Evolutionary conservation across 345 rosid genomes (phyloP).

Genomic region (Bruguiera sexangula): DNA sequence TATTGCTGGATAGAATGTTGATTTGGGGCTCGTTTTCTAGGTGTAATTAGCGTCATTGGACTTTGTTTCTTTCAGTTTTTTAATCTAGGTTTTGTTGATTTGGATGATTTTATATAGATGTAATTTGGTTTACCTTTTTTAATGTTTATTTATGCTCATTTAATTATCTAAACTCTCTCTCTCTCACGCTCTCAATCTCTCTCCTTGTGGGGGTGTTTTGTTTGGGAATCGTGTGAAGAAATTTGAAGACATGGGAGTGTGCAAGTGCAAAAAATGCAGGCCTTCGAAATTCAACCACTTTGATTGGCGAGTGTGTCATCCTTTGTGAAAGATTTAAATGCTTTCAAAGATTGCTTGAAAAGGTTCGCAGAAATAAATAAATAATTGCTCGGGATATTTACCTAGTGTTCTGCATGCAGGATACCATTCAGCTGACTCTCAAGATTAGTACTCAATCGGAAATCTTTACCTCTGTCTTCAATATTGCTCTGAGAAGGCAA

Average conservation of each 20-base stretch:
- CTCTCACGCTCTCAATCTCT: not conserved
- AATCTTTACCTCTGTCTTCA: conserved; percentile 60
- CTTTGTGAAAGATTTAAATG: not conserved
- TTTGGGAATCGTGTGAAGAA: too few species aligned
- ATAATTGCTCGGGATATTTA: too few species aligned
- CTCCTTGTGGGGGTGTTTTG: too few species aligned
- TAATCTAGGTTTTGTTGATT: conserved; percentile 5
- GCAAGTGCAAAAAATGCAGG: too few species aligned
- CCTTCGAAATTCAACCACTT: not conserved
- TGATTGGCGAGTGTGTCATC: not conserved
- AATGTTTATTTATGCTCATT: not conserved
- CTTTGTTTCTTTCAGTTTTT: not conserved
- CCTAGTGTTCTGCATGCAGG: too few species aligned
- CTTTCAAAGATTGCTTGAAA: not conserved
- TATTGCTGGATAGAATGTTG: too few species aligned
- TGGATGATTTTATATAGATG: conserved; percentile 3
- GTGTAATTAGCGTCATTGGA: conserved; percentile 6
- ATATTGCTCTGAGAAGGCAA: conserved; percentile 53
- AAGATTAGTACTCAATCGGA: conserved; percentile 38
- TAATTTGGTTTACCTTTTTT: not conserved
- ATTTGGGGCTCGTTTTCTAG: not conserved
- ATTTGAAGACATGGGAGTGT: too few species aligned
- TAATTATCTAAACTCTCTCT: not conserved
- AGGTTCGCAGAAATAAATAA: not conserved
- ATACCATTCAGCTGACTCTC: too few species aligned